Evolutionary conservation across 805 yeast species (phyloP), one percentile per base, ranked within the genome.

Genomic region (Cyberlindnera veronae): DNA sequence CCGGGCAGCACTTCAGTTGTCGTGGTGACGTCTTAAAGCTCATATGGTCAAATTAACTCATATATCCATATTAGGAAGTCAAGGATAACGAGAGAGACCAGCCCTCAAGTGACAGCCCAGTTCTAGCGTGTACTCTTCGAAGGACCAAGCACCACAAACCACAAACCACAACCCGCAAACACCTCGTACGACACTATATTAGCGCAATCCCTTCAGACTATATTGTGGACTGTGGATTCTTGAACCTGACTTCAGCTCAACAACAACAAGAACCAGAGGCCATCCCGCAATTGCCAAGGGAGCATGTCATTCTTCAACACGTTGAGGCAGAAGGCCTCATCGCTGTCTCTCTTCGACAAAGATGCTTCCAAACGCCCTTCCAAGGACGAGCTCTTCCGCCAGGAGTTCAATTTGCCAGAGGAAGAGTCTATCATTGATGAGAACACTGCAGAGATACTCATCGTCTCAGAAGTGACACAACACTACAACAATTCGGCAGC

Each of bases 371-470:
- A 28, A 29, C 33, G 36, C 16, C 49, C 48, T 3, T 24, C 46
- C 6, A 76, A 75, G 49, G 91, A 86, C 53, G 91, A 89, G 62
- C 57, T 71, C 24, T 81, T 91, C 55, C 75, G 88, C 49, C 61
- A 64, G 20, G 81, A 80, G 42, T 84, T 79, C 67, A 71, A 72
- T 15, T 68, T 93, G 3, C 97, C 98, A 0, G 77, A 74, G 21
- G 71, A 72, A 1, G 95, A 91, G 56, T 57, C 66, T 2, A 70
- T 88, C 12, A 53, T 84, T 40, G 81, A 76, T 43, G 85, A 83
- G 49, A 73, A 76, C 8, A 73, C 80, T 11, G 90, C 84, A 0
- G 95, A 88, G 54, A 57, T 81, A 34, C 68, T 61, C 6, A 55
- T 66, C 33, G 53, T 60, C 1, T 42, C 46, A 6, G 43, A 42